Evolutionary conservation across 768 basidiomycete genomes (phyloP).

Genomic region (Xerocomellus intermedius): DNA sequence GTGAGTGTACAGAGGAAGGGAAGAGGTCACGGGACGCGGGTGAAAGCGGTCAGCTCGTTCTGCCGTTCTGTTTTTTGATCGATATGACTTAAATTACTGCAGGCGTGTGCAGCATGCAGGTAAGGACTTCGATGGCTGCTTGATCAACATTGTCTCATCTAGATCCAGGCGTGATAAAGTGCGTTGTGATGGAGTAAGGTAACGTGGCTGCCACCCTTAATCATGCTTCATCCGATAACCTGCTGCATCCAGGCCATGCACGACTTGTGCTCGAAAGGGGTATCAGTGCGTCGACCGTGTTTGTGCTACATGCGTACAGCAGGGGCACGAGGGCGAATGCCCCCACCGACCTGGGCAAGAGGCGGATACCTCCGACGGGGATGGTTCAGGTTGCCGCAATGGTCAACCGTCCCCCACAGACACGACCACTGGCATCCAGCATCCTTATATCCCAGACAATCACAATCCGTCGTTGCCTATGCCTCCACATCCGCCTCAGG

Average conservation of each 20-base stretch:
- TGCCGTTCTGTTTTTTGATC: slow-evolving; percentile 2
- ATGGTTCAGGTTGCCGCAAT: slow-evolving; percentile 8
- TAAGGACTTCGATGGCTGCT: slow-evolving; percentile 24
- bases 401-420: slow-evolving; percentile 7
- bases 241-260: slow-evolving; percentile 43
- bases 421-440: slow-evolving; percentile 1
- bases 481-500: slow-evolving; percentile 16
- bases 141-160: slow-evolving; percentile 12
- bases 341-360: slow-evolving; percentile 36
- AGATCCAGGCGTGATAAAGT: slow-evolving; percentile 56
- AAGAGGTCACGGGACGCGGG: slow-evolving; percentile 57
- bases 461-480: slow-evolving; percentile 13
- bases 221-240: slow-evolving; percentile 3
- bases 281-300: slow-evolving; percentile 52
- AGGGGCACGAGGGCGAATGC: slow-evolving; percentile 46
- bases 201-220: slow-evolving; percentile 12
- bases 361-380: slow-evolving; percentile 27
- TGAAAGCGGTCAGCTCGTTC: slow-evolving; percentile 50
- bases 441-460: slow-evolving; percentile 13
- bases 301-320: slow-evolving; percentile 44
- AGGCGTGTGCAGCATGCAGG: slow-evolving; percentile 67
- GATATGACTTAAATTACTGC: slow-evolving; percentile 11
- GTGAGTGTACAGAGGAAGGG: slow-evolving; percentile 49
- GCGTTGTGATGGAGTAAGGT: slow-evolving; percentile 60
- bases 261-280: slow-evolving; percentile 48